Conservation (phyloP, 2,329 filamentous ascomycete species). For the Stagonosporopsis vannaccii region DNA sequence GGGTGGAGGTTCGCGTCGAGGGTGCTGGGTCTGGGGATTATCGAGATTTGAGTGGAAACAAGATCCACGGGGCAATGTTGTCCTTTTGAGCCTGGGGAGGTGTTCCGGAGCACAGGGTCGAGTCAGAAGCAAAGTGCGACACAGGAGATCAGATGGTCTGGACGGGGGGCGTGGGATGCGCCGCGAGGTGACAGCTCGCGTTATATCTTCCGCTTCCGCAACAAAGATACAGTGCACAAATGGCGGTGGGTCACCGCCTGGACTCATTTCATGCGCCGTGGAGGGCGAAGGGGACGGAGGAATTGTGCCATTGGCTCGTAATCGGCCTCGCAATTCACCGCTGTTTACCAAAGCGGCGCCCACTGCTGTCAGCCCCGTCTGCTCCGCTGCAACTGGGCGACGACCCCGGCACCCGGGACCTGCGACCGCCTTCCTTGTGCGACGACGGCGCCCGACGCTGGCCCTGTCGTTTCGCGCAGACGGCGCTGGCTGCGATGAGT, state of each 20-base stretch:
- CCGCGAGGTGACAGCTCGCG: slow-evolving; percentile 34
- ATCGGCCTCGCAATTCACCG: slow-evolving; percentile 30
- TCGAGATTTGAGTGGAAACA: slow-evolving; percentile 19
- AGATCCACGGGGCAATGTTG: slow-evolving; percentile 18
- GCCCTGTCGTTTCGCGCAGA: slow-evolving; percentile 30
- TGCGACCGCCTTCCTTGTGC: slow-evolving; percentile 35
- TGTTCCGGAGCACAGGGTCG: slow-evolving; percentile 40
- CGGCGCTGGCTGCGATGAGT: slow-evolving; percentile 35
- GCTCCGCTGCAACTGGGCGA: slow-evolving; percentile 24
- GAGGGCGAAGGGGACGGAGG: slow-evolving; percentile 29
- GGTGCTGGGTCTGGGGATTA: slow-evolving; percentile 12
- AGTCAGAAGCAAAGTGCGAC: slow-evolving; percentile 46
- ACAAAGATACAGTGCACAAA: slow-evolving; percentile 22
- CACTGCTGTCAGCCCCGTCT: slow-evolving; percentile 33
- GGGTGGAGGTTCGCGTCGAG: slow-evolving; percentile 21
- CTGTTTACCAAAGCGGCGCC: slow-evolving; percentile 32
- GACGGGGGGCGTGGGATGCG: slow-evolving; percentile 26
- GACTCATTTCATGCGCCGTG: slow-evolving; percentile 39
- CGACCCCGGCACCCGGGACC: slow-evolving; percentile 36
- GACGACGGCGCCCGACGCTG: slow-evolving; percentile 22
- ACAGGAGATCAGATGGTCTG: slow-evolving; percentile 40
- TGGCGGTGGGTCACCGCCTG: slow-evolving; percentile 40
- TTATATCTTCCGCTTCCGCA: slow-evolving; percentile 41
- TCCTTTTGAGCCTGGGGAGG: slow-evolving; percentile 16
- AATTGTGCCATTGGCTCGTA: slow-evolving; percentile 29